These are phyloP conservation scores for Fusarium sp. DNA, from an alignment of 2,329 filamentous ascomycete genomes.

Conservation along the genomic window DNA sequence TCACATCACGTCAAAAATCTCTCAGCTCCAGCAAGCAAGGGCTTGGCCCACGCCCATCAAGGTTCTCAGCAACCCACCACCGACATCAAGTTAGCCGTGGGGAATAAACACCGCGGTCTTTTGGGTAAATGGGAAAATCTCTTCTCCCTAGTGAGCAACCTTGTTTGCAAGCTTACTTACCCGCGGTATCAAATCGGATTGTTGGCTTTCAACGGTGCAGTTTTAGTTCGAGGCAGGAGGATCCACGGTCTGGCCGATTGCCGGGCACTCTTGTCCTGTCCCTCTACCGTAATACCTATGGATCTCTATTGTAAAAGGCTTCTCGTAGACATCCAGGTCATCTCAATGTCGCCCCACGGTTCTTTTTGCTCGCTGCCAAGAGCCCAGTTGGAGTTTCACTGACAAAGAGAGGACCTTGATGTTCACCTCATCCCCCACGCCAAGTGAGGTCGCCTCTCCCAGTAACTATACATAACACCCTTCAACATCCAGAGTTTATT, in stretches of 20 bases:
- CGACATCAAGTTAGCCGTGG: not conserved
- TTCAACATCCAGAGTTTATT: too few species aligned
- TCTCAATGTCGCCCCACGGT: slow-evolving; percentile 11
- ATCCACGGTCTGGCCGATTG: slow-evolving; percentile 6
- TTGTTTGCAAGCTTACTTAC: slow-evolving; percentile 18
- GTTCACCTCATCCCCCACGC: slow-evolving; percentile 17
- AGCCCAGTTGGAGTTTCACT: not conserved
- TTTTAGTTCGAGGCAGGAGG: not conserved
- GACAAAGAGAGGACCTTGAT: slow-evolving; percentile 38
- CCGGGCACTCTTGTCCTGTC: not conserved
- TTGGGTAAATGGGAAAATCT: not conserved
- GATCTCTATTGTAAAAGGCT: not conserved
- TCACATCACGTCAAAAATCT: slow-evolving; percentile 4
- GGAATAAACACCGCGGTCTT: not conserved
- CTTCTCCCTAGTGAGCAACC: not conserved
- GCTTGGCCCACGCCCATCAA: slow-evolving; percentile 32
- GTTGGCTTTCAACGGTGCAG: not conserved
- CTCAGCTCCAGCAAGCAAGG: slow-evolving; percentile 4
- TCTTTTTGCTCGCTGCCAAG: not conserved
- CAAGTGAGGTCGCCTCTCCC: too few species aligned
- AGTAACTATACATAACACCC: too few species aligned
- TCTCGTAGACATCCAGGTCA: slow-evolving; percentile 19
- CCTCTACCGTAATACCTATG: too few species aligned
- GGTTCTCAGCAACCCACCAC: slow-evolving; percentile 35
- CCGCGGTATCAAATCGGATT: slow-evolving; percentile 5